Conservation (phyloP, 2,329 filamentous ascomycete genomes). For the Coniochaeta prunicola region DNA sequence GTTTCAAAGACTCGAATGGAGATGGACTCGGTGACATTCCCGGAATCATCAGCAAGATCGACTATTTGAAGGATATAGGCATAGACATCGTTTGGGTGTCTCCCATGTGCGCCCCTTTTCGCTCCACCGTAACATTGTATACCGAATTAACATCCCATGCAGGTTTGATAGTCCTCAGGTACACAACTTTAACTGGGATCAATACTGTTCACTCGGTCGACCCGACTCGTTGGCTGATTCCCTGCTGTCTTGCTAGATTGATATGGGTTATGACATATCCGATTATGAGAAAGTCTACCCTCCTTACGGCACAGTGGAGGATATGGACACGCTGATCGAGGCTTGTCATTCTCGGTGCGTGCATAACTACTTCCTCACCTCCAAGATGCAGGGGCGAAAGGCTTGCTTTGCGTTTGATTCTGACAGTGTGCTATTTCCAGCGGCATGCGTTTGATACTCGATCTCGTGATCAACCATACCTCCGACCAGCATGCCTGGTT, state of each 20-base stretch:
- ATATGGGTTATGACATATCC: slow-evolving; percentile 64
- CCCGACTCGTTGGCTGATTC: neutral
- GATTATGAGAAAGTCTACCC: slow-evolving; percentile 60
- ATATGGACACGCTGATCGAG: slow-evolving; percentile 54
- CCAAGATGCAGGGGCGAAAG: neutral
- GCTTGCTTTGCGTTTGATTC: slow-evolving; percentile 7
- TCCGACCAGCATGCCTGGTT: slow-evolving; percentile 44
- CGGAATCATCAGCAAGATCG: slow-evolving; percentile 1
- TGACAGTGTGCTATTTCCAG: slow-evolving; percentile 45
- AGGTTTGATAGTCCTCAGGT: slow-evolving; percentile 32
- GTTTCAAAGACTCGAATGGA: slow-evolving; percentile 1
- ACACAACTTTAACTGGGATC: neutral
- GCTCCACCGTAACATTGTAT: neutral
- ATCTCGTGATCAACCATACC: slow-evolving; percentile 63
- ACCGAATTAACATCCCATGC: neutral
- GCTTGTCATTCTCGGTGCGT: neutral
- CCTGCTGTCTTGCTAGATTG: slow-evolving; percentile 28
- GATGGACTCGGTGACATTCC: neutral
- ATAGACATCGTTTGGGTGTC: neutral
- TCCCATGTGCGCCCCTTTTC: neutral
- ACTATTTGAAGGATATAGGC: neutral
- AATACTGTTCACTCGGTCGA: neutral
- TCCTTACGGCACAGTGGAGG: slow-evolving; percentile 57
- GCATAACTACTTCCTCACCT: neutral
- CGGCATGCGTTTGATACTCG: slow-evolving; percentile 60